Base-by-base conservation (phyloP, 306 rosid species). In the Ochetophila trinervis region DNA sequence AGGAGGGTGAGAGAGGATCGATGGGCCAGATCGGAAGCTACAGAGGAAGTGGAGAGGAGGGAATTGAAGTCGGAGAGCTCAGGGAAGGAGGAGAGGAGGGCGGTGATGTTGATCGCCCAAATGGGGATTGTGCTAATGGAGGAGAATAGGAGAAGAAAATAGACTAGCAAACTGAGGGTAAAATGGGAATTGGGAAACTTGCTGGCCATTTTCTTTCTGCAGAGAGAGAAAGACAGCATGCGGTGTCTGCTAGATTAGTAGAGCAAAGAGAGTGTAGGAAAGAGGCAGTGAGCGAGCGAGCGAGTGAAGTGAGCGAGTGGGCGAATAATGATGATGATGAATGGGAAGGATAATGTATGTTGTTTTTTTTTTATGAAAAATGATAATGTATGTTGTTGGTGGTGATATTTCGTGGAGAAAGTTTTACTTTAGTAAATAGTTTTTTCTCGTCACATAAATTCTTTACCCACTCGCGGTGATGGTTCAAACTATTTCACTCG, bases 1-100 rank as follows among this genome's bases (percentile, higher is more conserved):
- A 94, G 95, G 82, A 94, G 81, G 8, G 99, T 88, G 61, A 94
- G 76, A 63, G 96, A 84, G 67, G 89, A 47, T 21, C 90, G 95
- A 67, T 56, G 82, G 74, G 75, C 27, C 78, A 94, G 86, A 52
- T 94, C 99, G 60, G 73, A 9, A 67, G 80, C 18, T 37, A 90
- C 22, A 51, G 84, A 2, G 54, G 91, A 35, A 76, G 92, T 30
- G 73, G 87, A 71, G 74, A 94, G 70, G 27, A 90, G 90, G 57
- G 85, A 17, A 15, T 81, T 30, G 87, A 90, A 94, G 63, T 81
- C 77, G 45, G 99, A 86, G 78, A 90, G 72, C 53, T 88, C 89
- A 0, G 97, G 89, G 82, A 78, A 83, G 56, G 87, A 21, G 62
- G 95, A 88, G 62, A 94, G 96, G 64, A 94, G 84, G 24, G 84